Percentiles rank a stretch among this genome's conserved stretches.
phyloP scores from a whole-genome alignment of 176 grass and related monocot species.

The Microstegium vimineum region DNA sequence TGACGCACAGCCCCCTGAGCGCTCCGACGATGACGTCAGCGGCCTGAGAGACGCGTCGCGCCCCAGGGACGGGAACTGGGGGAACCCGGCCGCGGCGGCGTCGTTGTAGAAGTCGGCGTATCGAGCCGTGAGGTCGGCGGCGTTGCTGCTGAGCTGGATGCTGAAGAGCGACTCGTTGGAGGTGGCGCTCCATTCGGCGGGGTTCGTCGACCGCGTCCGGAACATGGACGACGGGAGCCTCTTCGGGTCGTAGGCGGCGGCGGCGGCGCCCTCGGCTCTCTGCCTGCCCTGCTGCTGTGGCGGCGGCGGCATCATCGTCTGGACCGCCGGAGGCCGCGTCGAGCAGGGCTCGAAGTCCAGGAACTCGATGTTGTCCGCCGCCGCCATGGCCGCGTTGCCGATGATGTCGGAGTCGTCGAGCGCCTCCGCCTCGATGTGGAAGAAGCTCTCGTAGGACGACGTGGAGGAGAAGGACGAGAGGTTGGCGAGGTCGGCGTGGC shows the following conservation, averaged over 20 bases:
- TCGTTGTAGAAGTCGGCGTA: slow-evolving; percentile 40
- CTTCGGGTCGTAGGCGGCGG: slow-evolving; percentile 16
- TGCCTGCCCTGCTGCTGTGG: neutral
- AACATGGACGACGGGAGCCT: slow-evolving; percentile 38
- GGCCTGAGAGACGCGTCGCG: neutral
- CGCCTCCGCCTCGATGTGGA: slow-evolving; percentile 17
- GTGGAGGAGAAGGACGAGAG: slow-evolving; percentile 3
- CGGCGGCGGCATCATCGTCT: slow-evolving; percentile 15
- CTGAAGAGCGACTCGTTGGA: slow-evolving; percentile 43
- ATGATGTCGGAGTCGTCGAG: neutral
- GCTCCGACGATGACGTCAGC: neutral
- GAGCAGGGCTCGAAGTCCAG: neutral
- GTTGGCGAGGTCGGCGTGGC: neutral
- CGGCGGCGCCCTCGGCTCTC: neutral
- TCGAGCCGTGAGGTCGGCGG: neutral
- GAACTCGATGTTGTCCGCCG: neutral
- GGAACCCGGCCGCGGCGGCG: slow-evolving; percentile 6
- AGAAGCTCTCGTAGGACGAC: slow-evolving; percentile 34
- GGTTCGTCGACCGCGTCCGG: slow-evolving; percentile 18
- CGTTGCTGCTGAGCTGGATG: slow-evolving; percentile 29
- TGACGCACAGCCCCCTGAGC: neutral
- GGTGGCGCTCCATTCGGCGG: slow-evolving; percentile 31
- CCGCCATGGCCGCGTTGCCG: neutral
- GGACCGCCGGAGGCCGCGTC: slow-evolving; percentile 5
- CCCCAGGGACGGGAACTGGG: neutral